Evolutionary conservation across 2,329 filamentous ascomycete species (phyloP).

Genomic region (Phialophora expanda): DNA sequence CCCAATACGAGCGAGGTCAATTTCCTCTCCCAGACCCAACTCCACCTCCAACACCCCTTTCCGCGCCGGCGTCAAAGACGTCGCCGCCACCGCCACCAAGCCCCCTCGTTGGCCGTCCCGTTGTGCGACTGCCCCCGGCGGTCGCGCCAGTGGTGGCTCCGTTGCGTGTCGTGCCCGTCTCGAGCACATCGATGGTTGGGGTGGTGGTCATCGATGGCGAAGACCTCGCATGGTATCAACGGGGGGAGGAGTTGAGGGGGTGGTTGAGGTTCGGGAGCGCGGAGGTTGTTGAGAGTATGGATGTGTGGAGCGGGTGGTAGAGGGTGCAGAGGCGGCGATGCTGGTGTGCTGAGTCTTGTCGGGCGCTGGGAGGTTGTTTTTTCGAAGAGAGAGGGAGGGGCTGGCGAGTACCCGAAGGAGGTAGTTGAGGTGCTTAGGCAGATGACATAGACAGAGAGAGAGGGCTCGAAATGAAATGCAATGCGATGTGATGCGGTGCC

Average conservation of each 20-base stretch:
- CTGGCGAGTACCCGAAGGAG: no score
- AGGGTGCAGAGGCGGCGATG: background rate
- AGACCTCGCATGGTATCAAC: background rate
- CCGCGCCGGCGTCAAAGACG: no score
- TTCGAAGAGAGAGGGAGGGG: background rate
- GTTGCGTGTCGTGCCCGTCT: background rate
- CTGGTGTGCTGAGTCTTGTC: background rate
- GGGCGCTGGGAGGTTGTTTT: background rate
- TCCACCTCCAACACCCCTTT: background rate
- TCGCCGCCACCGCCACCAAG: background rate
- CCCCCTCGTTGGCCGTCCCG: background rate
- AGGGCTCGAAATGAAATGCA: background rate
- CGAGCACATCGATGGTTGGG: background rate
- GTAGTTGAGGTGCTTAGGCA: background rate
- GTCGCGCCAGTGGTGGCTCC: background rate
- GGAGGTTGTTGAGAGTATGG: background rate
- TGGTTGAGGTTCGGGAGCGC: conserved; percentile 1
- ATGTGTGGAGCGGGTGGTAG: conserved; percentile 1
- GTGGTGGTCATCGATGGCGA: background rate
- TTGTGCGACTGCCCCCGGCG: background rate
- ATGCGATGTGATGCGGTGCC: background rate
- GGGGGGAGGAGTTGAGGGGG: background rate
- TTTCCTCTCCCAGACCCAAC: background rate
- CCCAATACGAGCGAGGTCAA: no score
- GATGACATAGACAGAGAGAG: background rate